Evolutionary conservation across 2,329 filamentous ascomycete species (phyloP).

Genomic region (Aspergillus tubingensis): DNA sequence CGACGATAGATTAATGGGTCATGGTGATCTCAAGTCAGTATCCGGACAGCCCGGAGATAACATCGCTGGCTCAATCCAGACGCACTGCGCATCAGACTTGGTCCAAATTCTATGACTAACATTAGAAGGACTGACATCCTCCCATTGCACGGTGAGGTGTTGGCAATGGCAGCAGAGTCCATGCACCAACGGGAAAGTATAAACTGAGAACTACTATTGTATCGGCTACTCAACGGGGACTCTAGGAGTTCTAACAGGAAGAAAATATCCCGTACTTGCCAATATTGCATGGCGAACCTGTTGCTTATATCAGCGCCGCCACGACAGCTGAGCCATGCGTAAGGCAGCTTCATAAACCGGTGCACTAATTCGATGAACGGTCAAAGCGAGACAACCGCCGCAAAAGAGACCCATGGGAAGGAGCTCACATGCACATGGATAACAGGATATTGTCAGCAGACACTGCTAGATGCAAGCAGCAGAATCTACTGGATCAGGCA

Average conservation of each 20-base stretch:
- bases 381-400: not conserved
- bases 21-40: not conserved
- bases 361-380: not conserved
- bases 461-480: not conserved
- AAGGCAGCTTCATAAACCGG: not conserved
- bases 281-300: not conserved
- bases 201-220: too few relatives aligned
- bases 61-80: not conserved
- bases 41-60: constrained; percentile 1
- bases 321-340: not conserved
- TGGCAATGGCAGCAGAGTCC: not conserved
- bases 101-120: not conserved
- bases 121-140: not conserved
- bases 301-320: not conserved
- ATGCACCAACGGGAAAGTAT: not conserved
- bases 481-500: not conserved
- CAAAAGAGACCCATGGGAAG: not conserved
- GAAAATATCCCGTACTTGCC: not conserved
- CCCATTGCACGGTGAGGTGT: not conserved
- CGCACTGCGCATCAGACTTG: not conserved
- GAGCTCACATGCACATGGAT: not conserved
- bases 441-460: not conserved
- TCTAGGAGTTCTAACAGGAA: too few relatives aligned
- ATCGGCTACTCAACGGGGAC: not conserved
- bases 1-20: not conserved